phyloP scores from a whole-genome alignment of 192 early-diverging fungal species.

The Entomortierella chlamydospora region DNA sequence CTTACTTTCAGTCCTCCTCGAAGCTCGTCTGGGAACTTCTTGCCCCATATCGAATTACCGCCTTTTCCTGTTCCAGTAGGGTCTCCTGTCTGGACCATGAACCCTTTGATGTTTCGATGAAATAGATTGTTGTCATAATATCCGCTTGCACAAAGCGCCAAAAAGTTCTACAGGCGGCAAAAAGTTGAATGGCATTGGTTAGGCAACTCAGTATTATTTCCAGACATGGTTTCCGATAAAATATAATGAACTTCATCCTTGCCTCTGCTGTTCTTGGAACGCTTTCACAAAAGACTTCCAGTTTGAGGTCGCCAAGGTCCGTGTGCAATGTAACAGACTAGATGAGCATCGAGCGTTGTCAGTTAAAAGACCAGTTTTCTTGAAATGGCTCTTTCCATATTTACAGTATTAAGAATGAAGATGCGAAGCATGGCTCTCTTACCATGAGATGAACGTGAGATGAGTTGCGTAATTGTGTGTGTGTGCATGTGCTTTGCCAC shows the following conservation, averaged over 20 bases:
- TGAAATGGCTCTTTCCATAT: no score
- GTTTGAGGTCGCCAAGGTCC: slow-evolving; percentile 93
- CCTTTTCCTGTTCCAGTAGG: slow-evolving; percentile 90
- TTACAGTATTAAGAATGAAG: no score
- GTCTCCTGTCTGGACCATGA: slow-evolving; percentile 93
- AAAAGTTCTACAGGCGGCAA: slow-evolving; percentile 78
- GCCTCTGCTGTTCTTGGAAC: slow-evolving; percentile 85
- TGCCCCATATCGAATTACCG: slow-evolving; percentile 88
- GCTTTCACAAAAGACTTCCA: slow-evolving; percentile 93
- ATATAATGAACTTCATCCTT: neutral
- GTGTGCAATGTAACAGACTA: slow-evolving; percentile 93
- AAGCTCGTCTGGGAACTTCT: slow-evolving; percentile 85
- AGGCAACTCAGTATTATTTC: neutral
- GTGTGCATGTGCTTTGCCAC: slow-evolving; percentile 7
- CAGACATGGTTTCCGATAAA: no score
- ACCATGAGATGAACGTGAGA: no score
- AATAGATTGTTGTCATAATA: slow-evolving; percentile 92
- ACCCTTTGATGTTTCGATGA: slow-evolving; percentile 87
- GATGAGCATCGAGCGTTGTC: neutral
- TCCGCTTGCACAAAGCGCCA: slow-evolving; percentile 93
- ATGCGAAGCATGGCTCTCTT: no score
- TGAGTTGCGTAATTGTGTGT: neutral
- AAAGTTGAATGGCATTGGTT: neutral
- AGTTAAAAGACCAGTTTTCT: no score
- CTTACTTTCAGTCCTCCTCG: slow-evolving; percentile 79